Base-by-base conservation (phyloP, 31 red algal species). In the Odonthalia washingtoniensis region DNA sequence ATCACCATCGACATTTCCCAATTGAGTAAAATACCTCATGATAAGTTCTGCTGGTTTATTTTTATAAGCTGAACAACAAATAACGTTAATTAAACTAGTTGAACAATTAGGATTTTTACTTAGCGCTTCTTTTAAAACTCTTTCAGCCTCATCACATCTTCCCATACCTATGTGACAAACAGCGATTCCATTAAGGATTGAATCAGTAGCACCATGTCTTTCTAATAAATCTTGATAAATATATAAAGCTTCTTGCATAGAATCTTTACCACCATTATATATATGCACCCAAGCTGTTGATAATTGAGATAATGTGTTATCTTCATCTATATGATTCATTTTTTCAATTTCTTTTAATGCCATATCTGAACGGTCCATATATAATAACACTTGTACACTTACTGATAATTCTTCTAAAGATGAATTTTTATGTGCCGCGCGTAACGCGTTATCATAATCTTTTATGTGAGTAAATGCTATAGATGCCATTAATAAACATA, bases 101-200 rank as follows among this genome's bases (percentile, higher is more conserved):
- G 93, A 49, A 53, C 87, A 93, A 80, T 89, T 94, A n/a, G 92
- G 96, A 68, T 98, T 94, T 78, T 92, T 95, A 5, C 89, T 83
- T 16, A 98, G 76, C 21, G 93, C 92, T 63, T 98, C 96, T 39
- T 87, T 80, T 30, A 98, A 66, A 60, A 94, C 88, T 66, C 90
- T 66, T 35, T 98, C 96, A 32, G 89, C 72, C 24, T 98, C 96
- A 73, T 85, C 86, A 26, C 74, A 74, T 42, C 85, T 87, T 12
- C 83, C 87, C 86, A 90, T 86, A 6, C 89, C 96, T 46, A 98
- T 62, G 75, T 98, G 84, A 72, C 93, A 93, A 70, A 90, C 82
- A 14, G 92, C 92, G 77, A 98, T 84, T 26, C 96, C 96, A 57
- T 98, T 98, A 35, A 98, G 63, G 67, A 98, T 83, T 88, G 82